phyloP scores from a whole-genome alignment of 163 green algal genomes.

The Scenedesmus sp. region DNA sequence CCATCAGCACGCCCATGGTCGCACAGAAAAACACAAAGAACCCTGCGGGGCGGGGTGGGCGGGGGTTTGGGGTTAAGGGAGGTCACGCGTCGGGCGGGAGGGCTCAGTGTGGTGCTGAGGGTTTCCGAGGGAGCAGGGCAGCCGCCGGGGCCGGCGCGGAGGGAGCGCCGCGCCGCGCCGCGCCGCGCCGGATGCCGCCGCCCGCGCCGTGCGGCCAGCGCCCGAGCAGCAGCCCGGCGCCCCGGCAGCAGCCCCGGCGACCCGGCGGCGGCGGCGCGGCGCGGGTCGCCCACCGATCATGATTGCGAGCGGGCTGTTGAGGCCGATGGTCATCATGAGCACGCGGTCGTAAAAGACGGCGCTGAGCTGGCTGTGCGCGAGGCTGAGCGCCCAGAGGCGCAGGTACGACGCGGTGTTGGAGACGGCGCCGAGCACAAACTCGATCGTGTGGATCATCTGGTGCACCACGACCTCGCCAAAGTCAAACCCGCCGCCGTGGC shows the following conservation, averaged over 20 bases:
- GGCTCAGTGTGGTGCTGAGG: too few relatives aligned
- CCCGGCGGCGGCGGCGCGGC: too few relatives aligned
- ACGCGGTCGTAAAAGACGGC: constrained; percentile 99
- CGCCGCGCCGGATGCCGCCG: too few relatives aligned
- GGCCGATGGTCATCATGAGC: constrained; percentile 82
- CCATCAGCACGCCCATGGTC: constrained; percentile 97
- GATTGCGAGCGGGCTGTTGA: constrained; percentile 61
- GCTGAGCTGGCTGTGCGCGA: constrained; percentile 93
- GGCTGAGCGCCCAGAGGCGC: constrained; percentile 96
- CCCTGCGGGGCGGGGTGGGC: constrained; percentile 62
- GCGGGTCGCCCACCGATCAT: constrained; percentile 74
- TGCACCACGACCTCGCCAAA: constrained; percentile 95
- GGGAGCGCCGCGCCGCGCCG: too few relatives aligned
- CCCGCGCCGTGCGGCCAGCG: too few relatives aligned
- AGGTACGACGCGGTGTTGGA: constrained; percentile 99
- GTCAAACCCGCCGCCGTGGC: constrained; percentile 88
- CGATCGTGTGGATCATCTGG: constrained; percentile 99
- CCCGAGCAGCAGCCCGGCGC: neutral
- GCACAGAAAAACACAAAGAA: constrained; percentile 94
- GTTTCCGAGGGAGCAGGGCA: too few relatives aligned
- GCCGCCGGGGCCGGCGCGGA: neutral
- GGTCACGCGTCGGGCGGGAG: too few relatives aligned
- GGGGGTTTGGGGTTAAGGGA: too few relatives aligned
- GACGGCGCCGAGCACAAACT: constrained; percentile 99
- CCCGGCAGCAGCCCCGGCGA: neutral